These are phyloP conservation scores for Trichophyton benhamiae DNA, from an alignment of 2,329 filamentous ascomycete species.

Conservation along the genomic window DNA sequence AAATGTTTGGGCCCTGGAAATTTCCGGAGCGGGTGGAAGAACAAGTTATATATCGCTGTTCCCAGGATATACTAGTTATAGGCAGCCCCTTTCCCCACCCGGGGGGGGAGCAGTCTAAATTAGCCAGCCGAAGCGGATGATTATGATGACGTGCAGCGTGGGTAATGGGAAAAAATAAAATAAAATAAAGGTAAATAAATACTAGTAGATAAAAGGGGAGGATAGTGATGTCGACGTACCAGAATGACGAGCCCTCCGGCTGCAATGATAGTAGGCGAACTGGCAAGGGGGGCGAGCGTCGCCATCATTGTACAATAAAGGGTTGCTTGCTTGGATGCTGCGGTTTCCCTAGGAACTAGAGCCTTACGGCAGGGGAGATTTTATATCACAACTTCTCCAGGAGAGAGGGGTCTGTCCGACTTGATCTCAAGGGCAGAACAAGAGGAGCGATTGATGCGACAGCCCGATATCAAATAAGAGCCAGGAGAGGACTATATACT, in stretches of 20 bases:
- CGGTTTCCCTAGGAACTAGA: too few relatives aligned
- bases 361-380: too few relatives aligned
- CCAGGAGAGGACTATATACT: not conserved
- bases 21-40: constrained; percentile 17
- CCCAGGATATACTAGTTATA: not conserved
- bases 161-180: not conserved
- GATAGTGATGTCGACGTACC: not conserved
- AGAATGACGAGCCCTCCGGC: not conserved
- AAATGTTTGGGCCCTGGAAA: constrained; percentile 17
- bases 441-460: too few relatives aligned
- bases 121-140: not conserved
- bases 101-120: not conserved
- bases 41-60: constrained; percentile 12
- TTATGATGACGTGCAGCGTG: not conserved
- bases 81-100: not conserved
- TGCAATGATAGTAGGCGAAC: not conserved
- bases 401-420: too few relatives aligned
- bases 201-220: too few relatives aligned
- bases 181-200: too few relatives aligned
- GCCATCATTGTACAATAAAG: not conserved
- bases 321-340: too few relatives aligned
- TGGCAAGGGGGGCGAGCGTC: not conserved
- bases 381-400: too few relatives aligned
- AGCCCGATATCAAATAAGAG: too few relatives aligned
- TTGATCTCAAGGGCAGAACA: not conserved